A percentile compares a stretch with the other conserved stretches of the same genome.
phyloP scores from a whole-genome alignment of 2,329 filamentous ascomycete genomes.

The Monilinia polystroma region DNA sequence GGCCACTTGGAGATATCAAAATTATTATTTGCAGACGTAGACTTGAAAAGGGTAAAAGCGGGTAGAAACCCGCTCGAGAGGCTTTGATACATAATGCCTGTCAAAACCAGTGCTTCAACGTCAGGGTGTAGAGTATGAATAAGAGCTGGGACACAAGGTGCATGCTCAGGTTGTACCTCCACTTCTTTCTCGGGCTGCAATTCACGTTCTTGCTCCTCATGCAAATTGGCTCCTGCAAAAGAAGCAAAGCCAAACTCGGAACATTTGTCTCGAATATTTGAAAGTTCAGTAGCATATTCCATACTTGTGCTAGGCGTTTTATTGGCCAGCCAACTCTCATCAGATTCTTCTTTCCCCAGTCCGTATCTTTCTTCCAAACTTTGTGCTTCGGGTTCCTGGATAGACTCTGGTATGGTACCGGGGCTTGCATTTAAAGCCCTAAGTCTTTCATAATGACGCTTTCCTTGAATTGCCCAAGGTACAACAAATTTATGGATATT shows the following conservation, averaged over 20 bases:
- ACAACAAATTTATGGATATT: slow-evolving; percentile 52
- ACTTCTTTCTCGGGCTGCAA: slow-evolving; percentile 62
- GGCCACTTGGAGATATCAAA: slow-evolving; percentile 45
- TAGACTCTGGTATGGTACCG: neutral
- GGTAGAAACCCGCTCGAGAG: slow-evolving; percentile 44
- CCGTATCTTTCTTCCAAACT: slow-evolving; percentile 53
- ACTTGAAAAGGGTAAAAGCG: slow-evolving; percentile 47
- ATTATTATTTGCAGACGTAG: slow-evolving; percentile 44
- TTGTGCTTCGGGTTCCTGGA: slow-evolving; percentile 57
- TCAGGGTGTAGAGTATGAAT: slow-evolving; percentile 47
- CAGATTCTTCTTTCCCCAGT: neutral
- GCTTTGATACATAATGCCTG: slow-evolving; percentile 39
- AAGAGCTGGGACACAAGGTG: slow-evolving; percentile 43
- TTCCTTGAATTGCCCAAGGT: slow-evolving; percentile 61
- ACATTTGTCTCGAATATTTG: slow-evolving; percentile 39
- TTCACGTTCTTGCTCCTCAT: slow-evolving; percentile 70
- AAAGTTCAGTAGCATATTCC: slow-evolving; percentile 10
- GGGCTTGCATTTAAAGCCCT: neutral
- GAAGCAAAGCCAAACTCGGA: slow-evolving; percentile 41
- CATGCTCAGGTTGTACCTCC: slow-evolving; percentile 55
- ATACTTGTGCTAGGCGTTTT: neutral
- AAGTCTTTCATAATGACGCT: slow-evolving; percentile 46
- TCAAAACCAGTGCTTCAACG: slow-evolving; percentile 44
- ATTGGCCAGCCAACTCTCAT: slow-evolving; percentile 10
- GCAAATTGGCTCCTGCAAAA: slow-evolving; percentile 44